Base-by-base conservation (phyloP, 2,329 filamentous ascomycete species). In the Beauveria sp. region DNA sequence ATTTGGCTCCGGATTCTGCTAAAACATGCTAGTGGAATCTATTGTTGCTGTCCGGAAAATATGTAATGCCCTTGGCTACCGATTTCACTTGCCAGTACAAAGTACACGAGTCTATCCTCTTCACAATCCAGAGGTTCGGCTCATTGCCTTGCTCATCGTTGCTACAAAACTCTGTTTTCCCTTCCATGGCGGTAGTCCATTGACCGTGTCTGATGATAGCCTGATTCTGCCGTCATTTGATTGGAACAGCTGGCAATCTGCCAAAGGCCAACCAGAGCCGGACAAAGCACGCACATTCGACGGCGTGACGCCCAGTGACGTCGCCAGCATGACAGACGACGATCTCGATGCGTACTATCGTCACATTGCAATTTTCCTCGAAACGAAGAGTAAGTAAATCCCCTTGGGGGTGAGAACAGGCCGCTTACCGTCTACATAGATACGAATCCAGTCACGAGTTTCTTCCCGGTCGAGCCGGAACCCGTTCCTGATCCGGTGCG, bases 121-220 rank as follows among this genome's bases (percentile, higher is more conserved):
- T 18, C 78, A 85, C 56, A 82, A 88, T 64, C 91, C 95, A 0
- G 95, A 98, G 69, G 78, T 90, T 6, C 83, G 89, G 49, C 75
- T 97, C 1, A 78, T 91, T 60, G 80, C 86, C 4, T 76, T 91
- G 3, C 72, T 96, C 3, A 77, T 96, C 2, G 80, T 96, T 16
- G 85, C 89, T 4, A 86, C 88, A 3, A 97, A 97, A 68, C 72
- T 96, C 2, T 78, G 89, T 22, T 92, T 91, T 67, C 91, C 93
- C 0, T 85, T 96, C 50, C 85, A 91, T 67, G 76, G 72, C 70
- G 42, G 78, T 77, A 20, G 57, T 68, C 22, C 24, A 54, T 53
- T 30, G 52, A 46, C n/a, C 56, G 54, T 22, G 26, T 34, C 42
- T 30, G 42, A 55, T 50, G 22, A 38, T 20, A 24, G 30, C 14